Percentiles rank a stretch among this genome's conserved stretches.
phyloP scores from a whole-genome alignment of 176 grass and related monocot genomes.

The Urochloa ruziziensis region DNA sequence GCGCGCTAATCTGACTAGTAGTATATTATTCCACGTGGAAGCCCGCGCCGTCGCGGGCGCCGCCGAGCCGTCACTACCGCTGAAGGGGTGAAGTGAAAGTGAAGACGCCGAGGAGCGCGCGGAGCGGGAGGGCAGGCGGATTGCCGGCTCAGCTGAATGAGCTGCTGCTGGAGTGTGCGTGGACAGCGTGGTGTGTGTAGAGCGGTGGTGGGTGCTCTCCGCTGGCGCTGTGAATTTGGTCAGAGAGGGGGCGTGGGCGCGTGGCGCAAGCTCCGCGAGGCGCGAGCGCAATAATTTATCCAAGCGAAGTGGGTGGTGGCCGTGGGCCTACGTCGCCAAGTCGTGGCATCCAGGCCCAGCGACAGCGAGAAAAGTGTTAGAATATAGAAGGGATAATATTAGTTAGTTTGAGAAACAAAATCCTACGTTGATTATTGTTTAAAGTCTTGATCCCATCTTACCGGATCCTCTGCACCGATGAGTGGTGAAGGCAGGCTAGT shows the following conservation, averaged over 20 bases:
- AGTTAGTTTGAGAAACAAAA: neutral
- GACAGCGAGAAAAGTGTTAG: neutral
- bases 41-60: neutral
- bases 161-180: too few species aligned
- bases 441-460: neutral
- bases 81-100: too few species aligned
- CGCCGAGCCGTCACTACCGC: too few species aligned
- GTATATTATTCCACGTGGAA: too few species aligned
- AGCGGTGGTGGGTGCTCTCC: too few species aligned
- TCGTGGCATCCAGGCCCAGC: neutral
- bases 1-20: too few species aligned
- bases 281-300: neutral
- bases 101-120: conserved; percentile 33
- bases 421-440: neutral
- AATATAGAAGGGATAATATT: neutral
- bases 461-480: neutral
- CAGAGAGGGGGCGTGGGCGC: too few species aligned
- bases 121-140: conserved; percentile 26
- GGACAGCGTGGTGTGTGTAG: too few species aligned
- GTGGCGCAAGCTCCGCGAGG: too few species aligned
- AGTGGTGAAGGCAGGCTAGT: neutral
- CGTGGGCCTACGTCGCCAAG: neutral
- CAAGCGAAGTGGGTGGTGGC: neutral
- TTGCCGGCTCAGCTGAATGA: too few species aligned
- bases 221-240: neutral